Base-by-base conservation (phyloP, 2,329 filamentous ascomycete species). In the Aspergillus piperis region DNA sequence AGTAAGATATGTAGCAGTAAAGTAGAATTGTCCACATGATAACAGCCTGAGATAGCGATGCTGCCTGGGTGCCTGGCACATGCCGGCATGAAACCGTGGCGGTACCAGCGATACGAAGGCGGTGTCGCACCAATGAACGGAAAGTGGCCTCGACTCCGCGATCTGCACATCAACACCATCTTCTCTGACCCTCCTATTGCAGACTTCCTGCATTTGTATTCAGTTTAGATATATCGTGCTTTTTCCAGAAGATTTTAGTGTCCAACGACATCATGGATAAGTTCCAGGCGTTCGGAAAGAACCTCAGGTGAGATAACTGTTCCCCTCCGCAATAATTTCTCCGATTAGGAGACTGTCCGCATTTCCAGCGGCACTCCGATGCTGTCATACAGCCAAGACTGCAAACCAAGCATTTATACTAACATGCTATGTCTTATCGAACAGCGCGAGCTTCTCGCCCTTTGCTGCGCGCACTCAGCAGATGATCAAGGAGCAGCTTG, bases 401-500 rank as follows among this genome's bases (percentile, higher is more conserved):
- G 41, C 59, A 63, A 61, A 54, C 49, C 57, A 57, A 54, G 50
- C 44, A 36, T 59, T 76, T 76, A 74, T 74, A 72, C 72, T 73
- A 65, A 71, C 67, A 64, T 65, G 49, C 54, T 66, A 59, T 57
- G 66, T 57, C 74, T 67, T 70, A 83, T 82, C 73, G 68, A 87
- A 73, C 73, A 93, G 92, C 74, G 89, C 90, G 66, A 88, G 89
- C 70, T 91, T 98, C 79, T 92, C 91, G 67, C 95, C 95, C 38
- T 96, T 96, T 76, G 92, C 93, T 66, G 90, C 92, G 73, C 90
- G 94, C 74, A 97, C 92, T 59, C 92, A 96, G 78, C 95, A 99
- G 82, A 96, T 94, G 83, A 91, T 96, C 77, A 97, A 96, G 84
- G 95, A 99, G 81, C 93, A 97, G 81, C 86, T 98, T 64, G 95